A percentile compares a stretch with the other conserved stretches of the same genome.
These are phyloP conservation scores for Emergomyces orientalis DNA, from an alignment of 2,329 filamentous ascomycete species.

Conservation along the genomic window DNA sequence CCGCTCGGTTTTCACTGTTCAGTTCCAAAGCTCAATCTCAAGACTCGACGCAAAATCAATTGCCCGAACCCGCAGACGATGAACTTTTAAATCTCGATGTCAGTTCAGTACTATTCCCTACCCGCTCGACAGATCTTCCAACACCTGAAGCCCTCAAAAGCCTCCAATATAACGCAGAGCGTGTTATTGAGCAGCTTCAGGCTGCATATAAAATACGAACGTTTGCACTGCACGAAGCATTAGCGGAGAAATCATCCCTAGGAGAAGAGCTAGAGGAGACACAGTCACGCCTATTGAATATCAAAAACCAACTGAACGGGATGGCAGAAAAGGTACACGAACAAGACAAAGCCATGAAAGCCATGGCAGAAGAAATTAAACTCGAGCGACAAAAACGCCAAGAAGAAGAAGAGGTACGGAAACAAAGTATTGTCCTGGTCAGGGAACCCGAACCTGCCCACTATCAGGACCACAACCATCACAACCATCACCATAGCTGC, in stretches of 20 bases:
- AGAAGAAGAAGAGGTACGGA: constrained; percentile 33
- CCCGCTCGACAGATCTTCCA: constrained; percentile 40
- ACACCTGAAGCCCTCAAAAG: constrained; percentile 48
- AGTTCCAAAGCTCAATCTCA: constrained; percentile 25
- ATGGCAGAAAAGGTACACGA: constrained; percentile 48
- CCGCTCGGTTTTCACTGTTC: constrained; percentile 37
- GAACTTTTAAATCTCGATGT: constrained; percentile 49
- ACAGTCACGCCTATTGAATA: constrained; percentile 46
- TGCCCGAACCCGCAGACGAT: constrained; percentile 39
- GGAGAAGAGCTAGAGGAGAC: constrained; percentile 54
- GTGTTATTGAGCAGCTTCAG: constrained; percentile 47
- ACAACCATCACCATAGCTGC: neutral
- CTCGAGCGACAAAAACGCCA: constrained; percentile 34
- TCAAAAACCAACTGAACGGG: constrained; percentile 53
- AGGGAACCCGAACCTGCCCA: constrained; percentile 20
- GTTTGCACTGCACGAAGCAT: constrained; percentile 42
- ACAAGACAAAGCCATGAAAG: constrained; percentile 48
- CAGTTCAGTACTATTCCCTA: constrained; percentile 45
- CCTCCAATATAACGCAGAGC: constrained; percentile 48
- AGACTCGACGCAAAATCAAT: constrained; percentile 20
- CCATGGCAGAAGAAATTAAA: constrained; percentile 41
- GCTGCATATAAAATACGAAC: constrained; percentile 46
- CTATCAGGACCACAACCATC: constrained; percentile 1
- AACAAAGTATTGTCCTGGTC: constrained; percentile 26
- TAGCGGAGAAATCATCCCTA: constrained; percentile 48